Conservation (phyloP, 208 protist species). For the Naegleria gruberi region DNA sequence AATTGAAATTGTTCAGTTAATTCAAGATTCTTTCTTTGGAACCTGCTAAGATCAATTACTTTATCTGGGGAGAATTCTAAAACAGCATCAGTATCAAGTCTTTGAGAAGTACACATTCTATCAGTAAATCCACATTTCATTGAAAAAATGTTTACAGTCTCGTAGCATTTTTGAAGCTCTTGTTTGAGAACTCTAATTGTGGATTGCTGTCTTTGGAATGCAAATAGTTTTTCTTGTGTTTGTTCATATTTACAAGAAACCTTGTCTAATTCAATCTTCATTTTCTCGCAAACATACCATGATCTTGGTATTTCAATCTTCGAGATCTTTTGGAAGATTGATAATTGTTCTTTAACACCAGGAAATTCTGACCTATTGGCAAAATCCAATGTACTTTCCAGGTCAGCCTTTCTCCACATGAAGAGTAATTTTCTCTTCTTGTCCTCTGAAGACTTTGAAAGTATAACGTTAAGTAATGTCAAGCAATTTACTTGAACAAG, state of each 20-base stretch:
- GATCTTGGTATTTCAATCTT: background rate
- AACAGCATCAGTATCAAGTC: background rate
- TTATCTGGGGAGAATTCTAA: background rate
- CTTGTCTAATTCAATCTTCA: background rate
- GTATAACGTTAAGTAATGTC: background rate
- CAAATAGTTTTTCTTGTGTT: slow-evolving; percentile 20
- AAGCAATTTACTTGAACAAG: slow-evolving; percentile 7
- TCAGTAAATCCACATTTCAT: background rate
- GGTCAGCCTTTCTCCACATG: background rate
- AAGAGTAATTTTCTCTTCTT: slow-evolving; percentile 15
- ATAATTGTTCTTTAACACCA: background rate
- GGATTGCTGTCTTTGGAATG: background rate
- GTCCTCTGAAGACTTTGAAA: background rate
- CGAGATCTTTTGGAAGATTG: slow-evolving; percentile 4
- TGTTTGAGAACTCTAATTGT: background rate
- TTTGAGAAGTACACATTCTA: background rate
- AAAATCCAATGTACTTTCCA: background rate
- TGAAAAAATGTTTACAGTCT: background rate
- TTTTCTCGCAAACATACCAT: slow-evolving; percentile 7
- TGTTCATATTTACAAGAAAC: background rate
- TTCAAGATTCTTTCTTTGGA: background rate
- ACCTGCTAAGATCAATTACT: background rate
- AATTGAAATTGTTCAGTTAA: background rate
- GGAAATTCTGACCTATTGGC: background rate
- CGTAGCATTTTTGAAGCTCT: background rate